Percentiles rank a stretch among this genome's conserved stretches.
Conservation (phyloP, 768 basidiomycete species). For the Mycena vulgaris region DNA sequence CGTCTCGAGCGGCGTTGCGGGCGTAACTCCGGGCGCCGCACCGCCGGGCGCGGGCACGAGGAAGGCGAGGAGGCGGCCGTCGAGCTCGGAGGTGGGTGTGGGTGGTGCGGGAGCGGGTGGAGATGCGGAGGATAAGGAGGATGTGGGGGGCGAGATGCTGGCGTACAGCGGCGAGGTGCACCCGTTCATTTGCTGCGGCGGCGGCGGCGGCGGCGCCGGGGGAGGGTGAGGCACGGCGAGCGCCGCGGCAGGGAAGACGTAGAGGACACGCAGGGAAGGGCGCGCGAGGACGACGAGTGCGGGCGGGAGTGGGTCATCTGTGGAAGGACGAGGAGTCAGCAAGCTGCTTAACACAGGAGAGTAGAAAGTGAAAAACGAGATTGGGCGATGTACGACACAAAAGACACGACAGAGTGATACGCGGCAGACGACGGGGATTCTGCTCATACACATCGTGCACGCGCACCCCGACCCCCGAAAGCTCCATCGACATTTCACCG, state of each 20-base stretch:
- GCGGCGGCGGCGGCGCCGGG: neutral
- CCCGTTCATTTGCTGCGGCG: too few species aligned
- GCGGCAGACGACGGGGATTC: too few species aligned
- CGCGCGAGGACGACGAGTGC: conserved; percentile 28
- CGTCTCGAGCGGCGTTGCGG: too few species aligned
- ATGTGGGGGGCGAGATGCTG: conserved; percentile 22
- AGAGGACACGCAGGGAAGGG: conserved; percentile 10
- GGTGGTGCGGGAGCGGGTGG: conserved; percentile 28
- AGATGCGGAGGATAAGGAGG: too few species aligned
- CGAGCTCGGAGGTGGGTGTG: conserved; percentile 24
- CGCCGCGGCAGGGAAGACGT: conserved; percentile 38
- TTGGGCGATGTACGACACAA: too few species aligned
- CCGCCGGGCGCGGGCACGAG: conserved; percentile 28
- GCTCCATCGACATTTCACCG: too few species aligned
- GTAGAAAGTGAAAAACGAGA: too few species aligned
- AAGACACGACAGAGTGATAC: too few species aligned
- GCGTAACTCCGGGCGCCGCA: neutral
- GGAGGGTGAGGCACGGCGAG: conserved; percentile 33
- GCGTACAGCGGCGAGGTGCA: too few species aligned
- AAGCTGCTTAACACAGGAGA: too few species aligned
- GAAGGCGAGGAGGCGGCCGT: conserved; percentile 37
- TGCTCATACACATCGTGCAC: too few species aligned
- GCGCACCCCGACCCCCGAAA: too few species aligned
- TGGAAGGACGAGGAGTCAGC: neutral
- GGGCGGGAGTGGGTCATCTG: conserved; percentile 33